Conservation (phyloP, 495 filamentous ascomycete species). For the Hypoxylon intermedium region DNA sequence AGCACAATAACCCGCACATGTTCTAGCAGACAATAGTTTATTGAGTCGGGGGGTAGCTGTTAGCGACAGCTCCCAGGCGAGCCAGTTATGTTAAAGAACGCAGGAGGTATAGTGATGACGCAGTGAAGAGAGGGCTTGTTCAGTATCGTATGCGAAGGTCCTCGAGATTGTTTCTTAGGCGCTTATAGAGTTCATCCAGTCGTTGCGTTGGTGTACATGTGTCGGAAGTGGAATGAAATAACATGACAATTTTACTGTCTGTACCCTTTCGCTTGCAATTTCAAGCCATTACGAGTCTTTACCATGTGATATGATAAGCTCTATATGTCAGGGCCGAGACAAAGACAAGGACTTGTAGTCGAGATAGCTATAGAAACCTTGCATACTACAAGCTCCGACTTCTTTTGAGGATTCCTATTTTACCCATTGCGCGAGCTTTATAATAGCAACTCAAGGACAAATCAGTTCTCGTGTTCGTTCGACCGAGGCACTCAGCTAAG, state of each 20-base stretch:
- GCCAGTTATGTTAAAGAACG: constrained; percentile 8
- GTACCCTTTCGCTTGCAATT: neutral
- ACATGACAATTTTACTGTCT: neutral
- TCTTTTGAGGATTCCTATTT: too few species aligned
- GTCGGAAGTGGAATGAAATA: constrained; percentile 26
- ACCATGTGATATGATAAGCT: neutral
- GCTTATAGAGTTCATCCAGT: constrained; percentile 28
- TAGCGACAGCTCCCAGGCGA: neutral
- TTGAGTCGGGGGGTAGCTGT: constrained; percentile 8
- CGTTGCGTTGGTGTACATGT: constrained; percentile 1
- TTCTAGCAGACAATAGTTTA: constrained; percentile 21
- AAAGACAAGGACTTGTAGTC: neutral
- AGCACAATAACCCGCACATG: constrained; percentile 19
- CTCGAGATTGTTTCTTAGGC: constrained; percentile 27
- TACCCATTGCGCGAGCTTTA: too few species aligned
- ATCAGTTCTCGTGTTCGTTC: too few species aligned
- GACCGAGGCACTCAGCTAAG: too few species aligned
- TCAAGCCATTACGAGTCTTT: neutral
- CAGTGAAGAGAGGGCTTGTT: constrained; percentile 18
- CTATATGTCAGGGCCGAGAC: neutral
- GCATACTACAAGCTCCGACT: too few species aligned
- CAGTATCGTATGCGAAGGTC: constrained; percentile 7
- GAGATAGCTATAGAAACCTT: neutral
- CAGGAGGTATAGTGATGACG: constrained; percentile 12
- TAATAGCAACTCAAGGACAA: too few species aligned